phyloP scores from a whole-genome alignment of 192 early-diverging fungal species.

The Backusella circina region DNA sequence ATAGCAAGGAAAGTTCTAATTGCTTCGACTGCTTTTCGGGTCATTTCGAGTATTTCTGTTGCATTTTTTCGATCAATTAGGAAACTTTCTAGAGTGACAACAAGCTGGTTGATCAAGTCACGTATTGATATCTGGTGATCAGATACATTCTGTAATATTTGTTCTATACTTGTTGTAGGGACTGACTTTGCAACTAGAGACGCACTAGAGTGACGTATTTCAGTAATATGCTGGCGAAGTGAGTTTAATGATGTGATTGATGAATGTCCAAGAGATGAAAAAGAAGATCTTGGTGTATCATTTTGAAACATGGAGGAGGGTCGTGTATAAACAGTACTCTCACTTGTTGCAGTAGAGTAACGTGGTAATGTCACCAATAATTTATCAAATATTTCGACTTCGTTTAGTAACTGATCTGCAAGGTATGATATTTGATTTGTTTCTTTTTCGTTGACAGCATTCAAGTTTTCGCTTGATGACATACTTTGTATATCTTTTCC shows the following conservation, averaged over 20 bases:
- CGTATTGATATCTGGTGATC: conserved; percentile 6
- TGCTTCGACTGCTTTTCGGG: conserved; percentile 30
- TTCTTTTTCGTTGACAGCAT: neutral
- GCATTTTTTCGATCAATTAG: neutral
- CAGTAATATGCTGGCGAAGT: conserved; percentile 16
- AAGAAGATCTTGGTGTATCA: neutral
- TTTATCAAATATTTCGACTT: conserved; percentile 14
- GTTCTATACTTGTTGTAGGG: neutral
- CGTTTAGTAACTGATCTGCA: conserved; percentile 21
- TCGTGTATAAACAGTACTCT: neutral
- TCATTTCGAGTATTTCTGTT: conserved; percentile 28
- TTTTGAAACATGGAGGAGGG: conserved; percentile 1
- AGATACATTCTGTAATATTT: conserved; percentile 7
- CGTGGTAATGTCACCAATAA: neutral
- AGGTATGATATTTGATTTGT: conserved; percentile 12
- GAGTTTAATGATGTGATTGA: neutral
- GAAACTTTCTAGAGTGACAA: conserved; percentile 8
- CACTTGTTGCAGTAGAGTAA: neutral
- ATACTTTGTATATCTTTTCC: conserved; percentile 11
- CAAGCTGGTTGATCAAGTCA: neutral
- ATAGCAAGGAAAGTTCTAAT: conserved; percentile 26
- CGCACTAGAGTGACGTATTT: neutral
- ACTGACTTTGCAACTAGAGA: conserved; percentile 18
- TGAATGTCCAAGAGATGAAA: neutral
- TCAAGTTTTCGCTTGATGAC: neutral